phyloP scores from a whole-genome alignment of 192 early-diverging fungal species.

The Entrophospora sp. region DNA sequence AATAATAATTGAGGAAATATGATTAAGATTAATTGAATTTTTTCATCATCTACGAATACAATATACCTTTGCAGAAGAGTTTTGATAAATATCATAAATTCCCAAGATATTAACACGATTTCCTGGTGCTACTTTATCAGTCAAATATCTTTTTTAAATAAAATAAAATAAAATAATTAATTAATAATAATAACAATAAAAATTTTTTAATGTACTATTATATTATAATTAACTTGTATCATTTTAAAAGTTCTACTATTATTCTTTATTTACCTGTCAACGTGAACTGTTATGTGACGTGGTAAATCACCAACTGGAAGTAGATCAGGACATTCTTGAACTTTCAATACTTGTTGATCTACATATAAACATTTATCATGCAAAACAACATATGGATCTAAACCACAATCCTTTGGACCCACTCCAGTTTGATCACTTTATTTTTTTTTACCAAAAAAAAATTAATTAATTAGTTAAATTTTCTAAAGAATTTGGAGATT shows the following conservation, averaged over 20 bases:
- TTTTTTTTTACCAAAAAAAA: too few relatives aligned
- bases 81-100: slow-evolving; percentile 90
- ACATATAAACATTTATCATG: slow-evolving; percentile 95
- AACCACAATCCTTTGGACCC: slow-evolving; percentile 50
- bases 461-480: neutral
- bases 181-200: too few relatives aligned
- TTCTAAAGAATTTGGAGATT: too few relatives aligned
- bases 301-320: slow-evolving; percentile 98
- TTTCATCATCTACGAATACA: too few relatives aligned
- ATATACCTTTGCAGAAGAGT: slow-evolving; percentile 33
- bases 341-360: slow-evolving; percentile 94
- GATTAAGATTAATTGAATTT: too few relatives aligned
- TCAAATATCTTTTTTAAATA: slow-evolving; percentile 48
- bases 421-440: slow-evolving; percentile 24
- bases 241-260: too few relatives aligned
- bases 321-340: slow-evolving; percentile 95
- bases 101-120: slow-evolving; percentile 88
- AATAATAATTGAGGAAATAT: too few relatives aligned
- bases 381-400: slow-evolving; percentile 91
- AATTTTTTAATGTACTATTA: neutral
- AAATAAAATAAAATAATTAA: neutral
- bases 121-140: slow-evolving; percentile 89
- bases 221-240: too few relatives aligned
- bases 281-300: slow-evolving; percentile 83
- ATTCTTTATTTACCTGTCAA: slow-evolving; percentile 68